Evolutionary conservation across 129 eudicot species (phyloP), one percentile per base, ranked within the genome.

Genomic region (Flaveria bidentis): DNA sequence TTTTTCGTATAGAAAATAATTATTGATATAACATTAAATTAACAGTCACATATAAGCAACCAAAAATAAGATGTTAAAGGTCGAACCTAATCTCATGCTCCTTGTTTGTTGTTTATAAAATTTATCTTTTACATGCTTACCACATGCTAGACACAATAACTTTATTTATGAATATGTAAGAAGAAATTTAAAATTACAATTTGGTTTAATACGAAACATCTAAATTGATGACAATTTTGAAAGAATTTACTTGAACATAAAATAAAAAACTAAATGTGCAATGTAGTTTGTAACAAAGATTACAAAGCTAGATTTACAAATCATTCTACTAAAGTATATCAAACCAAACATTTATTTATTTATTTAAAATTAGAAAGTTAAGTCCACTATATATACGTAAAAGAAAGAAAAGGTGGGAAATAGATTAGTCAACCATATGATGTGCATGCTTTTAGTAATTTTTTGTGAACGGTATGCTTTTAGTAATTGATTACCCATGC

Each of bases 401-500:
- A 5, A 15, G 6, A 50, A 20, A 67, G 30, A 55, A 55, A 77
- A 42, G 49, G 39, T 56, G 11, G 33, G 28, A 23, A 77, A 67
- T 69, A 58, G 60, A 71, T 57, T 78, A 70, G 82, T 70, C 71
- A 78, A 69, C 52, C 82, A 70, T 78, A 78, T 61, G 76, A 45
- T 69, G 62, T 78, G 81, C 79, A 62, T 75, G 71, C 71, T 46
- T 61, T 75, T 77, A 45, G 49, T 45, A 45, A 28, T 28, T 33
- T 33, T 33, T 33, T 33, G 5, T 33, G 39, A 33, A 33, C 39
- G 39, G 39, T 33, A 33, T 33, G 39, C 39, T 33, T 33, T 33
- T 36, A 57, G 76, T 69, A 69, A 44, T 45, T 55, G 75, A 77
- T 77, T 46, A 69, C 49, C 82, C 82, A 78, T 78, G 82, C 82